Conservation (phyloP, 1,284 basidiomycete species). For the Cutaneotrichosporon curvatum region DNA sequence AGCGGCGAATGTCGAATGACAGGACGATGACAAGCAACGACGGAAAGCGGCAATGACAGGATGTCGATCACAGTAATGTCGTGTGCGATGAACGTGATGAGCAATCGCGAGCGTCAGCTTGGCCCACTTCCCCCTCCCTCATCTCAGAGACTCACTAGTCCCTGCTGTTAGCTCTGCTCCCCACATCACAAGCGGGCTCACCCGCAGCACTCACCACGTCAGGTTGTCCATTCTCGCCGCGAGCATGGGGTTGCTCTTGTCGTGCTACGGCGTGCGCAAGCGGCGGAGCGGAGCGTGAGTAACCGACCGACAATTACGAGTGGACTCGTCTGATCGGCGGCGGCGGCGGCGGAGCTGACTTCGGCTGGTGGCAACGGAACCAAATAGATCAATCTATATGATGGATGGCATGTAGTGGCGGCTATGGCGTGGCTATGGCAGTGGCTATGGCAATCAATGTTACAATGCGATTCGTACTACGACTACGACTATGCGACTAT, state of each 20-base stretch:
- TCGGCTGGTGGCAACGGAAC: too few relatives aligned
- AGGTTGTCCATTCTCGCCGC: constrained; percentile 22
- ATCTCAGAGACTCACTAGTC: constrained; percentile 22
- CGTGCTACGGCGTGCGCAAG: too few relatives aligned
- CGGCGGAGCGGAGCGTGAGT: too few relatives aligned
- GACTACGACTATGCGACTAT: too few relatives aligned
- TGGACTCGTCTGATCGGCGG: too few relatives aligned
- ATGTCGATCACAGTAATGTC: not conserved
- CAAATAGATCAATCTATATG: too few relatives aligned
- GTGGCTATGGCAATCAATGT: too few relatives aligned
- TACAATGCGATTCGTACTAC: too few relatives aligned
- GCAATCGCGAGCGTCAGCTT: not conserved
- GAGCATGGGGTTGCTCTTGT: constrained; percentile 9
- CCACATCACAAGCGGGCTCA: not conserved
- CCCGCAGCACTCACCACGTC: constrained; percentile 14
- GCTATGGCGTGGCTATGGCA: too few relatives aligned
- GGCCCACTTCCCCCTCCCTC: not conserved
- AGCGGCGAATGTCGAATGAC: not conserved
- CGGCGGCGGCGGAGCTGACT: too few relatives aligned
- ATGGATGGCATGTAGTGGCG: too few relatives aligned
- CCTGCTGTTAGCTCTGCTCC: constrained; percentile 14
- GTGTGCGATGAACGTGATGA: not conserved
- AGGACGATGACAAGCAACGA: not conserved
- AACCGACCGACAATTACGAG: too few relatives aligned
- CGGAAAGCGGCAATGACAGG: not conserved